phyloP scores from a whole-genome alignment of 1,284 basidiomycete genomes.

The Mycena citricolor region DNA sequence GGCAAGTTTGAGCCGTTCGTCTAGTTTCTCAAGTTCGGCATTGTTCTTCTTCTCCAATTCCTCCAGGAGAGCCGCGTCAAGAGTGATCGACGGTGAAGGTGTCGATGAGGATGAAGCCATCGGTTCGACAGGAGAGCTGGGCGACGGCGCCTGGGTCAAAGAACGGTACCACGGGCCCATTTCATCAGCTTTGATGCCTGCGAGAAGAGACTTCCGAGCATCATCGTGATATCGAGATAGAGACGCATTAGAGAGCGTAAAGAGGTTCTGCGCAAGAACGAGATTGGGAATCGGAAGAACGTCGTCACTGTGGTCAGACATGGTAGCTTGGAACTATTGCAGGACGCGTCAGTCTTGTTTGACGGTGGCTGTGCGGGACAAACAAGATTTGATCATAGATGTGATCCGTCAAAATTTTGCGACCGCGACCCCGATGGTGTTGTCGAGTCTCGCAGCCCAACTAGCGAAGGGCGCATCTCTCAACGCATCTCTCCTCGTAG shows the following conservation, averaged over 20 bases:
- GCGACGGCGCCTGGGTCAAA: constrained; percentile 25
- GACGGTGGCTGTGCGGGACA: too few relatives aligned
- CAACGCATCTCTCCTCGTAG: constrained; percentile 75
- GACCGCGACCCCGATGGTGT: constrained; percentile 45
- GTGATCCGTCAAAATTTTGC: constrained; percentile 5
- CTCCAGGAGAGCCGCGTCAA: constrained; percentile 63
- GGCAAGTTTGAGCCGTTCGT: constrained; percentile 81
- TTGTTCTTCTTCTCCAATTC: constrained; percentile 77
- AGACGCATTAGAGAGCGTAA: constrained; percentile 64
- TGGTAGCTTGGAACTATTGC: too few relatives aligned
- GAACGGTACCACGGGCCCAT: constrained; percentile 32
- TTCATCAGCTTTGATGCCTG: constrained; percentile 86
- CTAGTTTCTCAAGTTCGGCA: constrained; percentile 74
- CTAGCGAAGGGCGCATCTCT: constrained; percentile 80
- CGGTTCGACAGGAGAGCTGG: constrained; percentile 6
- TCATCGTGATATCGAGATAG: constrained; percentile 66
- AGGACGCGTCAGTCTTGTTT: too few relatives aligned
- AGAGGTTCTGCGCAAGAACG: constrained; percentile 74
- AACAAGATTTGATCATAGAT: too few relatives aligned
- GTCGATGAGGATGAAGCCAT: constrained; percentile 32
- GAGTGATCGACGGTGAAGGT: constrained; percentile 32
- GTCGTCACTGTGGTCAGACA: constrained; percentile 73
- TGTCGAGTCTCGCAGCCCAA: constrained; percentile 84
- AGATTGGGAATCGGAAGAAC: constrained; percentile 87
- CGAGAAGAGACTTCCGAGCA: constrained; percentile 66